Conservation (phyloP, 352 stramenopile species). For the Pythium aquatile region DNA sequence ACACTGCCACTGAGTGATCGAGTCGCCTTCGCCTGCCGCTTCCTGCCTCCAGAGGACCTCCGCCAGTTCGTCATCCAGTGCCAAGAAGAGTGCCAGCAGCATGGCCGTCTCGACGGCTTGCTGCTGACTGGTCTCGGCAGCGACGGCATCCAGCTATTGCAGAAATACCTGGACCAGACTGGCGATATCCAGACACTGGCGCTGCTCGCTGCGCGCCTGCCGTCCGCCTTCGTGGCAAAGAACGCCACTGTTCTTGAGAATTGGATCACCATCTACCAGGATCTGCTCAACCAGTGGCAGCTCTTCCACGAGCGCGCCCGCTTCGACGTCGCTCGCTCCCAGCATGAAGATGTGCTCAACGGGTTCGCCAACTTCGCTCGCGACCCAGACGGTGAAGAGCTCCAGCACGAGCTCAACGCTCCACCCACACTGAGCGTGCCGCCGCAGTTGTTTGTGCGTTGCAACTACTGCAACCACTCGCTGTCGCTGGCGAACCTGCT, state of each 20-base stretch:
- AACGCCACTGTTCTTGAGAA: constrained; percentile 50
- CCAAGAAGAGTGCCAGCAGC: constrained; percentile 77
- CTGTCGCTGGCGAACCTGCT: constrained; percentile 88
- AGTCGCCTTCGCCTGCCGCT: constrained; percentile 91
- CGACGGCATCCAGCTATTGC: constrained; percentile 83
- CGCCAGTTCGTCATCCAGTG: constrained; percentile 75
- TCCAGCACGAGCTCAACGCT: constrained; percentile 41
- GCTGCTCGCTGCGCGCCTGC: constrained; percentile 71
- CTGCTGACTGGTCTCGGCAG: constrained; percentile 87
- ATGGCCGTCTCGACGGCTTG: constrained; percentile 89
- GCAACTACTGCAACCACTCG: constrained; percentile 93
- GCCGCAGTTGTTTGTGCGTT: constrained; percentile 92
- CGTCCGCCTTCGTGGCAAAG: constrained; percentile 56
- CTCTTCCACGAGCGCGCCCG: constrained; percentile 92
- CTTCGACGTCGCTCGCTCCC: constrained; percentile 91
- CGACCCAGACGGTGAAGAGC: constrained; percentile 45
- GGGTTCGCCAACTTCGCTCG: constrained; percentile 57
- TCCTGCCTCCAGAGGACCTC: constrained; percentile 83
- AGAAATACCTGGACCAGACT: constrained; percentile 89
- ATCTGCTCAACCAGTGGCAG: constrained; percentile 92
- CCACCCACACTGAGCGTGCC: constrained; percentile 56
- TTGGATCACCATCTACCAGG: constrained; percentile 92
- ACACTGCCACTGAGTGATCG: constrained; percentile 87
- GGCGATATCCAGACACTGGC: constrained; percentile 93
- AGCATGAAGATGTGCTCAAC: constrained; percentile 87